Evolutionary conservation across 2,329 filamentous ascomycete genomes (phyloP), one percentile per base, ranked within the genome.

Genomic region (Phialocephala sp.): DNA sequence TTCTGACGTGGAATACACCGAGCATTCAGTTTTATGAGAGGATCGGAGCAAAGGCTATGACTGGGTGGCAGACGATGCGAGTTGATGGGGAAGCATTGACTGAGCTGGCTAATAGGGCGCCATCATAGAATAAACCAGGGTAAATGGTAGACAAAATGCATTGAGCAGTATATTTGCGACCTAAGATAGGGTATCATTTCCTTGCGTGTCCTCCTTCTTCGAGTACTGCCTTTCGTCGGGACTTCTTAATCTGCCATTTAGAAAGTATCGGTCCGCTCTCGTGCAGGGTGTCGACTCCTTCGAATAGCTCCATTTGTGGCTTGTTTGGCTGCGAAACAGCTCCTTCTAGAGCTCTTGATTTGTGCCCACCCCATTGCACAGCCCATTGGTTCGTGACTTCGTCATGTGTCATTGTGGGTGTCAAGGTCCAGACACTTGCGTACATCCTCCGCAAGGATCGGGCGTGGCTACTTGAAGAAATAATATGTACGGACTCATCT

Each of bases 1-100:
- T 97, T 68, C 79, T 97, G 73, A 94, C 92, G 80, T 97, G 93
- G 93, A 98, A 98, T 76, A 87, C 92, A 82, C 91, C 92, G 8
- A 94, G 91, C 77, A 91, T 98, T 80, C 83, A 89, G 72, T 97
- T 98, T 75, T 98, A 98, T 76, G 83, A 89, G 78, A 84, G 82
- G 66, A 85, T 75, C 60, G 91, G 92, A 0, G 91, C 91, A 1
- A 82, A 79, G 71, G 80, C 82, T 70, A 87, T 89, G 89, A 80
- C 82, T 67, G 89, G 91, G 65, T 94, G 91, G 91, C 85, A 92
- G 18, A 87, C 86, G 1, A 88, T 94, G 86, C 84, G 91, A 39
- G 88, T 93, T 1, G 90, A 93, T 65, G 86, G 88, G 2, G 85
- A 90, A 18, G 85, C 79, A 0, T 75, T 94, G 77, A 79, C 76